A percentile compares a stretch with the other conserved stretches of the same genome.
phyloP scores from a whole-genome alignment of 1,139 yeast species.

The Yarrowia galli region DNA sequence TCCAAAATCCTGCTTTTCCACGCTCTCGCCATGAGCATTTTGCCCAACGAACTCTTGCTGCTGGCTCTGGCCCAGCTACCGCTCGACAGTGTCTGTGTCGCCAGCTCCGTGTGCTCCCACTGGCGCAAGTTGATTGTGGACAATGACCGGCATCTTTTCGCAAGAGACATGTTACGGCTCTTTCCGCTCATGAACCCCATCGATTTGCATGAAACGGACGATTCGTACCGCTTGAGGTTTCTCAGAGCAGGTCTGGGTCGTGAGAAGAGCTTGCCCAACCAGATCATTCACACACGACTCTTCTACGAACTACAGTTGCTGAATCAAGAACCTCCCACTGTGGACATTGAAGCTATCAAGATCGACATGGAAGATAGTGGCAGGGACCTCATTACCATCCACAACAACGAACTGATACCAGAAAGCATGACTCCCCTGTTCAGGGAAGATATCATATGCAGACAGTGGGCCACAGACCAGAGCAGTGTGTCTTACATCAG shows the following conservation, averaged over 20 bases:
- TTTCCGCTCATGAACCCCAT: constrained; percentile 16
- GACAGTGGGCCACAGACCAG: constrained; percentile 14
- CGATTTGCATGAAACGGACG: not conserved
- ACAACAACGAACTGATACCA: constrained; percentile 22
- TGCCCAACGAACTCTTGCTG: constrained; percentile 30
- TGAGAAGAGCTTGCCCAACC: constrained; percentile 11
- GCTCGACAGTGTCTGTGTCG: constrained; percentile 6
- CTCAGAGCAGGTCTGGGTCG: constrained; percentile 1
- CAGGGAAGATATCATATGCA: constrained; percentile 6
- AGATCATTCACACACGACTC: constrained; percentile 16
- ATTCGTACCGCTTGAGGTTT: constrained; percentile 11
- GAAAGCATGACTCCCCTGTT: constrained; percentile 3
- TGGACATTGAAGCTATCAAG: constrained; percentile 6
- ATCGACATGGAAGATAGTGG: not conserved
- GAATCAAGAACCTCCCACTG: constrained; percentile 10
- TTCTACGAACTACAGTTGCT: constrained; percentile 22
- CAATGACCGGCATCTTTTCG: constrained; percentile 10
- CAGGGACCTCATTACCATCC: not conserved
- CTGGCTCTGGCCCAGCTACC: constrained; percentile 25
- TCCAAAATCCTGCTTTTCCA: no score
- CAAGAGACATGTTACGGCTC: not conserved
- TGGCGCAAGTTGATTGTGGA: constrained; percentile 21
- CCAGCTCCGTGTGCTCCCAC: not conserved
- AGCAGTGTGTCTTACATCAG: constrained; percentile 17
- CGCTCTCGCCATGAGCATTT: constrained; percentile 19